These are phyloP conservation scores for Penicillium occitanis DNA, from an alignment of 2,329 filamentous ascomycete species.

Conservation along the genomic window DNA sequence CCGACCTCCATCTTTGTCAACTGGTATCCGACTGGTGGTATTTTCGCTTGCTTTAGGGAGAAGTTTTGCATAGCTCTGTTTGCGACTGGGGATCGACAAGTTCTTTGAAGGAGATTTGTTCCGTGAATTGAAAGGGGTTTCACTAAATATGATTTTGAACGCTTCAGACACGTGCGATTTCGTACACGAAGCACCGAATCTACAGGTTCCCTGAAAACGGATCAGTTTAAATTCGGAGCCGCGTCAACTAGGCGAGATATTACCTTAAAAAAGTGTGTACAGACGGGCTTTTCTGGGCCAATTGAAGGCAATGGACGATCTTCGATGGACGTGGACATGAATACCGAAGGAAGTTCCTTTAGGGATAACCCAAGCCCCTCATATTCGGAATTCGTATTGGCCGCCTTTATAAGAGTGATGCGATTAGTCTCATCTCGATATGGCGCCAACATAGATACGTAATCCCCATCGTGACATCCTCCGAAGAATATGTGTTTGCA, in stretches of 20 bases:
- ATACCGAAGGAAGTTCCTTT: neutral
- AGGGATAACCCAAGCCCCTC: neutral
- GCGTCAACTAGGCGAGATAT: neutral
- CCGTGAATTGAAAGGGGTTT: neutral
- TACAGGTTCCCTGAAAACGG: neutral
- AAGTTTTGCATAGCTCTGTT: slow-evolving; percentile 25
- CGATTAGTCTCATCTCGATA: neutral
- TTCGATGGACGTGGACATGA: neutral
- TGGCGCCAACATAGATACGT: slow-evolving; percentile 53
- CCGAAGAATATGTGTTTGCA: slow-evolving; percentile 66
- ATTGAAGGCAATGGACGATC: neutral
- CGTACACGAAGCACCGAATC: neutral
- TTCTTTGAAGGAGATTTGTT: neutral
- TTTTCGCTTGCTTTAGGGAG: slow-evolving; percentile 22
- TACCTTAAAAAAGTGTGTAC: neutral
- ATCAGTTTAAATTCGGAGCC: neutral
- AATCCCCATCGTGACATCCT: slow-evolving; percentile 61
- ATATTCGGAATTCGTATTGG: neutral
- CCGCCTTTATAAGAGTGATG: neutral
- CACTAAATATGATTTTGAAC: neutral
- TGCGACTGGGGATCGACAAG: slow-evolving; percentile 29
- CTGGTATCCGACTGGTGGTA: slow-evolving; percentile 38
- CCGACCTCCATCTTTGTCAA: slow-evolving; percentile 51
- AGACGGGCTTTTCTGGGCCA: neutral
- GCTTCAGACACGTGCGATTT: neutral